Conservation (phyloP, 306 rosid genomes). For the Dalbergia cultrata region DNA sequence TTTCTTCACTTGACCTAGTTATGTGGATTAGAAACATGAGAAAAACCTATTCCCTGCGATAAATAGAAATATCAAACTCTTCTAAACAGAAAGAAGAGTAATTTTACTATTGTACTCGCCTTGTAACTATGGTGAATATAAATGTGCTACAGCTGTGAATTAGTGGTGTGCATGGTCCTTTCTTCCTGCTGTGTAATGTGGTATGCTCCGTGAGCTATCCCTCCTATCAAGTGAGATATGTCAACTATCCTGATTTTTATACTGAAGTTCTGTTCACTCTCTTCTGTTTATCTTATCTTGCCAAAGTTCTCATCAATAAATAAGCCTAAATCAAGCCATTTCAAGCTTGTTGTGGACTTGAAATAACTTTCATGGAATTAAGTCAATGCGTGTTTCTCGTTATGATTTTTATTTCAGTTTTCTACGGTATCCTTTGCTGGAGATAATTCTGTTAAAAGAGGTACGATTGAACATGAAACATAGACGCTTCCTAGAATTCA, state of each 20-base stretch:
- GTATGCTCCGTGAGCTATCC: not conserved
- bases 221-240: not conserved
- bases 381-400: no score
- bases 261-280: not conserved
- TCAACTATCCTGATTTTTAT: not conserved
- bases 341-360: no score
- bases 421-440: no score
- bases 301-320: no score
- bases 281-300: no score
- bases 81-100: slow-evolving; percentile 30
- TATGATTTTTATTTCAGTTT: no score
- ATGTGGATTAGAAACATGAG: not conserved
- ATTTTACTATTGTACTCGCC: not conserved
- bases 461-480: no score
- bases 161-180: slow-evolving; percentile 16
- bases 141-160: slow-evolving; percentile 40
- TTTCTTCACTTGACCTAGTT: not conserved
- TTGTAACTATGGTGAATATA: slow-evolving; percentile 43
- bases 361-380: no score
- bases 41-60: not conserved
- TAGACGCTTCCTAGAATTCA: no score
- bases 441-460: no score
- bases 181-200: not conserved
- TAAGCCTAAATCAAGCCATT: no score
- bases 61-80: slow-evolving; percentile 38